Evolutionary conservation across 257 asterid species (phyloP).

Genomic region (Capsicum pubescens): DNA sequence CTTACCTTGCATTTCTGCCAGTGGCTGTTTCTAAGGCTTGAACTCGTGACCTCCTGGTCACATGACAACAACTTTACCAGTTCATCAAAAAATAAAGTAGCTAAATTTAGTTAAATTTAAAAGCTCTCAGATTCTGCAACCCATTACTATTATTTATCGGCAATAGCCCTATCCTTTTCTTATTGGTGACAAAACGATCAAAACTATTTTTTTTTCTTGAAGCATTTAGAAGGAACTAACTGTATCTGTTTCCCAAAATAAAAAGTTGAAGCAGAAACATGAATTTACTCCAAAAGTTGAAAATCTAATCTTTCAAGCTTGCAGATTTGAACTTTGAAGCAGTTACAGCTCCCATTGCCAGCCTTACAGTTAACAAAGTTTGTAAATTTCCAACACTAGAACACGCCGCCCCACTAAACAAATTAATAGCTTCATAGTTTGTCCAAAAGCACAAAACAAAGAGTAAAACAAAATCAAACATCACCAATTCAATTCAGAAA

Average conservation of each 20-base stretch:
- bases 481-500: background rate
- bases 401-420: background rate
- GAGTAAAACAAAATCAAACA: background rate
- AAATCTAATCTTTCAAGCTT: constrained; percentile 9
- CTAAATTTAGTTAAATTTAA: background rate
- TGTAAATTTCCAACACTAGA: background rate
- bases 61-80: no score
- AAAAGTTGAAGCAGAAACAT: constrained; percentile 1
- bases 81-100: background rate
- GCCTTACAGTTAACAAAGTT: background rate
- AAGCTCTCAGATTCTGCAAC: background rate
- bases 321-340: background rate
- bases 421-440: background rate
- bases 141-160: background rate
- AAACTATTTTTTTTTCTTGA: background rate
- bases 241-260: background rate
- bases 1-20: no score
- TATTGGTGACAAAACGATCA: background rate
- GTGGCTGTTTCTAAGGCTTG: no score
- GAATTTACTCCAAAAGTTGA: background rate
- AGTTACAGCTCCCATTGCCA: background rate
- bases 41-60: no score
- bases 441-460: background rate
- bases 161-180: background rate
- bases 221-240: background rate